These are phyloP conservation scores for Russula sp. DNA, from an alignment of 768 basidiomycete genomes.

Conservation along the genomic window DNA sequence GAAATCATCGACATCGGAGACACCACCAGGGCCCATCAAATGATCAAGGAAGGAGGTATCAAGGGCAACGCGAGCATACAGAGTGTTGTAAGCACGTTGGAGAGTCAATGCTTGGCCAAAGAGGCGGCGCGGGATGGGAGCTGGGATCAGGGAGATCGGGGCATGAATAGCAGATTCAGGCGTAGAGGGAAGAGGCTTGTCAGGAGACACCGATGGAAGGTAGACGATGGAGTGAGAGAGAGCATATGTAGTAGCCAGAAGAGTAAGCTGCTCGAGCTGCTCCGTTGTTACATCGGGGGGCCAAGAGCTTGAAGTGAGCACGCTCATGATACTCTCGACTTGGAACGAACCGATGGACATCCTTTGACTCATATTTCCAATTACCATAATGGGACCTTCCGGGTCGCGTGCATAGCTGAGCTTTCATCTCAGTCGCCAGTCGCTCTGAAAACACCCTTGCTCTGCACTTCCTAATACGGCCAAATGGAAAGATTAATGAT, in stretches of 20 bases:
- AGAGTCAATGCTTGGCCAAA: slow-evolving; percentile 60
- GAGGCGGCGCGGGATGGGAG: slow-evolving; percentile 69
- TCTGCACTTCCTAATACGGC: no score
- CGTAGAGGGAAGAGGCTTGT: slow-evolving; percentile 35
- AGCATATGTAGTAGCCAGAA: slow-evolving; percentile 73
- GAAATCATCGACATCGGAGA: slow-evolving; percentile 80
- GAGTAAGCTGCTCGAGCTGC: slow-evolving; percentile 52
- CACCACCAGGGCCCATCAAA: slow-evolving; percentile 75
- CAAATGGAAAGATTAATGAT: no score
- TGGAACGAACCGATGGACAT: no score
- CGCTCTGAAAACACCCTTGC: no score
- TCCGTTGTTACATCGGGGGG: slow-evolving; percentile 57
- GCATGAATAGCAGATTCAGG: slow-evolving; percentile 82
- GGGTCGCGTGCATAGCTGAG: no score
- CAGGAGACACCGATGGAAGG: slow-evolving; percentile 45
- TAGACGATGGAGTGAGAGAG: slow-evolving; percentile 80
- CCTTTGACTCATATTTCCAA: no score
- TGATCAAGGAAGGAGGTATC: slow-evolving; percentile 74
- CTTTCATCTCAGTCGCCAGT: no score
- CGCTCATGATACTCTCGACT: not conserved
- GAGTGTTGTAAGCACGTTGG: slow-evolving; percentile 72
- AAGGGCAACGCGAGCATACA: slow-evolving; percentile 79
- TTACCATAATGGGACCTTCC: no score
- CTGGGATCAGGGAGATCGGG: slow-evolving; percentile 81
- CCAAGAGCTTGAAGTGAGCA: slow-evolving; percentile 39